phyloP scores from a whole-genome alignment of 2,329 filamentous ascomycete species.

The Apiospora kogelbergensis region DNA sequence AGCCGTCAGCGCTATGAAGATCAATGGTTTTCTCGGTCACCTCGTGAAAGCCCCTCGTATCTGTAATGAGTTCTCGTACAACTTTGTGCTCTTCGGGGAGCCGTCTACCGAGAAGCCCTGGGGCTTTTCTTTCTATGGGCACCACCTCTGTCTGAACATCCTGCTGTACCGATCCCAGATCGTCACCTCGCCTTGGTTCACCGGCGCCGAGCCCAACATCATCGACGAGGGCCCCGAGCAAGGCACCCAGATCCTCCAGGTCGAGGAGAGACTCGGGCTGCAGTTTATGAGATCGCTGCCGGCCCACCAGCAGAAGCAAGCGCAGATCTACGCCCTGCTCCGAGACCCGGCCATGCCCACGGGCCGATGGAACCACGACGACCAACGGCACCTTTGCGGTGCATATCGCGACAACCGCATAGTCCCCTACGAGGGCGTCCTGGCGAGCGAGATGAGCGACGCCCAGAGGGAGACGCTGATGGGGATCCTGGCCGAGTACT shows the following conservation, averaged over 20 bases:
- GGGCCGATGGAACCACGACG: constrained; percentile 77
- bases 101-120: constrained; percentile 60
- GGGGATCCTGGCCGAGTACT: constrained; percentile 61
- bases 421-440: constrained; percentile 71
- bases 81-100: constrained; percentile 68
- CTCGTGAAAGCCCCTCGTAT: constrained; percentile 61
- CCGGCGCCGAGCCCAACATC: constrained; percentile 75
- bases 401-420: constrained; percentile 77
- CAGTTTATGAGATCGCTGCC: constrained; percentile 65
- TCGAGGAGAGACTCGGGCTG: constrained; percentile 65
- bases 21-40: constrained; percentile 74
- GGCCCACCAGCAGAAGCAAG: constrained; percentile 42
- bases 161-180: constrained; percentile 67
- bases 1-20: constrained; percentile 66
- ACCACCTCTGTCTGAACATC: constrained; percentile 73
- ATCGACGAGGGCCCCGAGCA: constrained; percentile 64
- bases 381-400: constrained; percentile 76
- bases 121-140: constrained; percentile 76
- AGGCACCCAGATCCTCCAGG: constrained; percentile 65
- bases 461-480: constrained; percentile 54
- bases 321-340: constrained; percentile 59
- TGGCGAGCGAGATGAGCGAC: constrained; percentile 47
- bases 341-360: constrained; percentile 64
- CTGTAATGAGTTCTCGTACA: constrained; percentile 76
- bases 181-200: constrained; percentile 73